A percentile compares a stretch with the other conserved stretches of the same genome.
phyloP scores from a whole-genome alignment of 441 rosid species.

The Geranium incanum region DNA sequence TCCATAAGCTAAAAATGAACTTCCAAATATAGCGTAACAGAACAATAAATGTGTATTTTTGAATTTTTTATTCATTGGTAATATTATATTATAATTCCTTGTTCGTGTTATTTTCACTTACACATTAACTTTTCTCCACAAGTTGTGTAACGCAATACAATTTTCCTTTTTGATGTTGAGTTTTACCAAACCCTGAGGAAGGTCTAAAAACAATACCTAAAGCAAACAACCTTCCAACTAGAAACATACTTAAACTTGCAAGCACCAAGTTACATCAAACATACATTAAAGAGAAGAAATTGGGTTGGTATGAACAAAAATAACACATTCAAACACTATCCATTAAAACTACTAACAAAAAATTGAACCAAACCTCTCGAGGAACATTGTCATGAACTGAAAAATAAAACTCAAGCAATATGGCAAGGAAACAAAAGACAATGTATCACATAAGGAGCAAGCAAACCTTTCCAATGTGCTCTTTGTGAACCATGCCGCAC shows the following conservation, averaged over 20 bases:
- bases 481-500: constrained; percentile 56
- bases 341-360: background rate
- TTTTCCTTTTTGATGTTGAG: background rate
- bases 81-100: background rate
- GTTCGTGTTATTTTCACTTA: background rate
- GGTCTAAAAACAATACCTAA: background rate
- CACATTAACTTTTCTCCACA: background rate
- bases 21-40: background rate
- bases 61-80: background rate
- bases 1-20: background rate
- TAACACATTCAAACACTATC: background rate
- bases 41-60: background rate
- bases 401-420: background rate
- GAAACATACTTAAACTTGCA: background rate
- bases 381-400: background rate
- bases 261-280: background rate
- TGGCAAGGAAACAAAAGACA: background rate
- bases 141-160: constrained; percentile 2
- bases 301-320: background rate
- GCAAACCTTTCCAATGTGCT: constrained; percentile 62
- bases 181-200: background rate
- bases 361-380: background rate
- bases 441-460: background rate
- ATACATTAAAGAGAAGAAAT: background rate
- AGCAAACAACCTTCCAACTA: background rate